Percentiles rank a stretch among this genome's conserved stretches.
Evolutionary conservation across 176 grass and related monocot genomes (phyloP).

Genomic region (Tillandsia fasciculata): DNA sequence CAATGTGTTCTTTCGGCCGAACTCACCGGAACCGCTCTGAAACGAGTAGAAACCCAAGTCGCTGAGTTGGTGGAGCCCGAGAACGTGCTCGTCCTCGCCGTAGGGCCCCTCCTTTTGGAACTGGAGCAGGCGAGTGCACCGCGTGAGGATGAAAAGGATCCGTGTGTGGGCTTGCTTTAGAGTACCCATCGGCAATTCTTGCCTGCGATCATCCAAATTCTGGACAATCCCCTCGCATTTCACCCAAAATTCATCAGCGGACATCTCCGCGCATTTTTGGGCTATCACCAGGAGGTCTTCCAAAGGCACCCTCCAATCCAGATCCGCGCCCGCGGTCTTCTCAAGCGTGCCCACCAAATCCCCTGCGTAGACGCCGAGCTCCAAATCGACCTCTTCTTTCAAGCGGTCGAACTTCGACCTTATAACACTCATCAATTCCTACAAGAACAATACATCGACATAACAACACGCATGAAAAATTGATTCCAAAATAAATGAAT

Average conservation of each 20-base stretch:
- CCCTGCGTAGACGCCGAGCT: conserved; percentile 64
- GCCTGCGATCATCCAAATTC: conserved; percentile 64
- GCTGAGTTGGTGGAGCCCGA: conserved; percentile 69
- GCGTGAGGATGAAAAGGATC: conserved; percentile 86
- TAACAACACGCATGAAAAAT: background rate
- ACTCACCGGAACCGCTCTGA: conserved; percentile 28
- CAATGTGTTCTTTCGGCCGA: conserved; percentile 46
- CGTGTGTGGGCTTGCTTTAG: conserved; percentile 72
- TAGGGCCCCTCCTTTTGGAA: conserved; percentile 64
- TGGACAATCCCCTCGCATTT: conserved; percentile 77
- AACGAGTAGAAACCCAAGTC: conserved; percentile 69
- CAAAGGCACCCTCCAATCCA: conserved; percentile 34
- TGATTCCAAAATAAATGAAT: background rate
- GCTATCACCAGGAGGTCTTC: conserved; percentile 85
- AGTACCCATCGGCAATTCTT: conserved; percentile 49
- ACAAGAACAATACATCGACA: conserved; percentile 2
- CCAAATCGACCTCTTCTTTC: conserved; percentile 70
- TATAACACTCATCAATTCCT: conserved; percentile 69
- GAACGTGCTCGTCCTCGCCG: conserved; percentile 25
- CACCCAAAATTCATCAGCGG: conserved; percentile 61
- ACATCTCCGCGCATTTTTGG: conserved; percentile 78
- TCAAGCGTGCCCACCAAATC: conserved; percentile 62
- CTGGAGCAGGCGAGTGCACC: conserved; percentile 81
- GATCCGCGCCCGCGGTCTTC: background rate
- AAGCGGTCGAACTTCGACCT: conserved; percentile 59